Evolutionary conservation across 176 grass and related monocot genomes (phyloP), one percentile per base, ranked within the genome.

Genomic region (Calamus simplicifolius): DNA sequence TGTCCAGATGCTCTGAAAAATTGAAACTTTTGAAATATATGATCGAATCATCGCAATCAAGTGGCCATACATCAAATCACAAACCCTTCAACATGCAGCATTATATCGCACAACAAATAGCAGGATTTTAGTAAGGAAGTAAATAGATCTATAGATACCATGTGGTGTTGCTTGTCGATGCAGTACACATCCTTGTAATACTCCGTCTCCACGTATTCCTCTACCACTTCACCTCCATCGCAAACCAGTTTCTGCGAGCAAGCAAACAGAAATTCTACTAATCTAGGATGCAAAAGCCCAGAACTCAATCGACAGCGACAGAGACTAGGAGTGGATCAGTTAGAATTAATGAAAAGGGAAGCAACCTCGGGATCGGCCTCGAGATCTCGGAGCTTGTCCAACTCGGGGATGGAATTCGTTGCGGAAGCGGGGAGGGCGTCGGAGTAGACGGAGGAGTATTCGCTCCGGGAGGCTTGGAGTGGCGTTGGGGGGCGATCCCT

Each of bases 91-190:
- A 1, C 21, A 23, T 23, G 21, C 21, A 23, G 21, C 21, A 23
- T 23, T 23, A 23, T 23, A 23, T 23, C 21, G 21, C 21, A 23
- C 21, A 0, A 23, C 1, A 43, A 43, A 43, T 43, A 43, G 35
- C 7, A 43, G 35, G 12, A 43, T 43, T 43, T 3, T 43, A 27
- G 5, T 25, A 49, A 56, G 18, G 19, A 49, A 38, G 49, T 16
- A 49, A 50, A 23, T 23, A 64, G 21, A 23, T 26, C 23, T 25
- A 59, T n/a, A 17, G 52, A 57, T 77, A 89, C 85, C 74, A 85
- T 89, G 70, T 95, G 85, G 61, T 95, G 85, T 43, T 85, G 89
- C 61, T 89, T 95, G 69, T 95, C 81, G 69, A 95, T 89, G 66
- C 63, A 64, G 49, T 85, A 80, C 58, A 95, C 63, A 5, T 55